Evolutionary conservation across 768 basidiomycete genomes (phyloP).

Genomic region (Boletus bicolor): DNA sequence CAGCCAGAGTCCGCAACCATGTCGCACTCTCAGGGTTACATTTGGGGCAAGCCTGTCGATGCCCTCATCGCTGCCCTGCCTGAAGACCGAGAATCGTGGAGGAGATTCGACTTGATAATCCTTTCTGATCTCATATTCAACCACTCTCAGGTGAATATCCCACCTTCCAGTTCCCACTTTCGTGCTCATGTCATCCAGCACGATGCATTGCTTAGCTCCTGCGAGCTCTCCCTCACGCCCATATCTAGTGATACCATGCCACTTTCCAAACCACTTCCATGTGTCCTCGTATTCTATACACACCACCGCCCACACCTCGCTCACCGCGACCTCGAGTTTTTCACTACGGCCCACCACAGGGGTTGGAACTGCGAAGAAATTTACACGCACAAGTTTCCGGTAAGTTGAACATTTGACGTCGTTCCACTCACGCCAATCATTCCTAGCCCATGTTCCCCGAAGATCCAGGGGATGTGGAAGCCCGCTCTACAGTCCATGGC

Average conservation of each 20-base stretch:
- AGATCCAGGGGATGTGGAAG: conserved; percentile 73
- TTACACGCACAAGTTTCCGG: conserved; percentile 59
- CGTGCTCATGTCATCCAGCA: conserved; percentile 49
- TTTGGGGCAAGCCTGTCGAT: conserved; percentile 67
- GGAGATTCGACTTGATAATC: conserved; percentile 74
- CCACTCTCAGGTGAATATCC: conserved; percentile 71
- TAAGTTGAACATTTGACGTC: conserved; percentile 29
- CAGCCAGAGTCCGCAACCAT: conserved; percentile 15
- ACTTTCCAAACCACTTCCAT: conserved; percentile 27
- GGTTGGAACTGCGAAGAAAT: conserved; percentile 79
- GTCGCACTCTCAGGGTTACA: conserved; percentile 56
- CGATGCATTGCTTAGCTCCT: conserved; percentile 73
- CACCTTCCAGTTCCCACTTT: background rate
- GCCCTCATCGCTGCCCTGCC: conserved; percentile 29
- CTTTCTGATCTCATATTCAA: conserved; percentile 94
- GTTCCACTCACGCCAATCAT: background rate
- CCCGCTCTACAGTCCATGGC: conserved; percentile 82
- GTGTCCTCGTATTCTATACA: conserved; percentile 80
- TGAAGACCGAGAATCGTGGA: conserved; percentile 11
- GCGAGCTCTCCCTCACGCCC: conserved; percentile 43
- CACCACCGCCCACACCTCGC: conserved; percentile 87
- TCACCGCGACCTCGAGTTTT: conserved; percentile 80
- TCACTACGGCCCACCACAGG: conserved; percentile 52
- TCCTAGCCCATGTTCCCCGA: conserved; percentile 85
- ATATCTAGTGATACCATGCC: conserved; percentile 13